Conservation (phyloP, 2,329 filamentous ascomycete species). For the Penicillium sp. region DNA sequence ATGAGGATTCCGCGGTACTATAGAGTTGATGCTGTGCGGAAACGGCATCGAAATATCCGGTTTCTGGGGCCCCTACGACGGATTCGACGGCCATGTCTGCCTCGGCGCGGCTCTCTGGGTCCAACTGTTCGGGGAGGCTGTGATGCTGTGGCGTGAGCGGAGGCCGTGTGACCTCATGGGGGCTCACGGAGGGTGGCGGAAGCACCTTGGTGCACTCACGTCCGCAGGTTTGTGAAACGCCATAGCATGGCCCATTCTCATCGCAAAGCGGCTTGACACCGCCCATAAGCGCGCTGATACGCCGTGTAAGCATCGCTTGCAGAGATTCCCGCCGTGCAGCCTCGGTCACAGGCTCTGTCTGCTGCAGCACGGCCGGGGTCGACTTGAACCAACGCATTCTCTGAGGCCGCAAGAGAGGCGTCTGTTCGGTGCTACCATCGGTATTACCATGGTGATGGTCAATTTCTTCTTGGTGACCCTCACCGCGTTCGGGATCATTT, state of each 20-base stretch:
- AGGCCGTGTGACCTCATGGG: slow-evolving; percentile 18
- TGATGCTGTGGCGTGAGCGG: slow-evolving; percentile 13
- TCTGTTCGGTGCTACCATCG: slow-evolving; percentile 28
- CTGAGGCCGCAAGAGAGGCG: slow-evolving; percentile 28
- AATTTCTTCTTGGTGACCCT: slow-evolving; percentile 20
- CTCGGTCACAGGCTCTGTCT: slow-evolving; percentile 13
- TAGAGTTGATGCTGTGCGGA: slow-evolving; percentile 9
- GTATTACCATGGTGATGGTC: slow-evolving; percentile 19
- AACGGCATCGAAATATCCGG: slow-evolving; percentile 17
- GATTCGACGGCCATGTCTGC: slow-evolving; percentile 5
- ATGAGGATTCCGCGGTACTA: slow-evolving; percentile 5
- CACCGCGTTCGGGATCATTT: slow-evolving; percentile 35
- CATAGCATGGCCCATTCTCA: slow-evolving; percentile 59
- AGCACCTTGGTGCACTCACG: slow-evolving; percentile 57
- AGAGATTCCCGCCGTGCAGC: slow-evolving; percentile 31
- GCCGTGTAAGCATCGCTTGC: slow-evolving; percentile 36
- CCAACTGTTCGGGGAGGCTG: slow-evolving; percentile 18
- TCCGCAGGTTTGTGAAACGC: slow-evolving; percentile 61
- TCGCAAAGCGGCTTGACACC: slow-evolving; percentile 54
- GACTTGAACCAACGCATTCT: slow-evolving; percentile 20
- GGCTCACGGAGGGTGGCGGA: slow-evolving; percentile 6
- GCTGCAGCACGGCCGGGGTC: slow-evolving; percentile 21
- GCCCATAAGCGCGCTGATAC: slow-evolving; percentile 51
- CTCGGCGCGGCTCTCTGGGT: slow-evolving; percentile 12
- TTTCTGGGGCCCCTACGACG: slow-evolving; percentile 1